Conservation (phyloP, 768 basidiomycete species). For the Zangia roseola region DNA sequence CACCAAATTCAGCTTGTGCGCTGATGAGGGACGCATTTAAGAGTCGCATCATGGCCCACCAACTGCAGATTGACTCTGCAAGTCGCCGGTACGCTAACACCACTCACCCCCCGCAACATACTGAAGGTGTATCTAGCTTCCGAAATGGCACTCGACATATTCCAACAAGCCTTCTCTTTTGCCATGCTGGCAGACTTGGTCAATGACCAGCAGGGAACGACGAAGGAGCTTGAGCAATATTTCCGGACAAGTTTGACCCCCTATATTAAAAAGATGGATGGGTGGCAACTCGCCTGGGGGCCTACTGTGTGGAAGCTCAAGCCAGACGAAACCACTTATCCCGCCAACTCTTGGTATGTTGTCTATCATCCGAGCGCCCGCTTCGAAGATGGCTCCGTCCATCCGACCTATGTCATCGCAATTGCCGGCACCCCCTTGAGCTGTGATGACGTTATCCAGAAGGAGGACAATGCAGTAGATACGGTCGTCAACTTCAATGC, state of each 20-base stretch:
- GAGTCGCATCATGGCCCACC: background rate
- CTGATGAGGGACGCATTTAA: background rate
- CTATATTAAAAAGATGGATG: background rate
- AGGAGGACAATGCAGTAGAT: slow-evolving; percentile 7
- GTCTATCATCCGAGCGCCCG: slow-evolving; percentile 6
- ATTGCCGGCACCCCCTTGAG: slow-evolving; percentile 7
- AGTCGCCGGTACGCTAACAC: background rate
- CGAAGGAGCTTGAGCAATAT: background rate
- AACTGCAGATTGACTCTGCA: background rate
- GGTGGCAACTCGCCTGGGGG: slow-evolving; percentile 15
- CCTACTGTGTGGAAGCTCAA: slow-evolving; percentile 15
- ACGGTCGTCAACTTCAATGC: slow-evolving; percentile 7
- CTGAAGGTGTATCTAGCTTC: background rate
- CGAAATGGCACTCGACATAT: background rate
- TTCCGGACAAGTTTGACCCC: background rate
- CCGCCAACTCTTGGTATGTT: slow-evolving; percentile 17
- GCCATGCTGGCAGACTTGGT: slow-evolving; percentile 41
- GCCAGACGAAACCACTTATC: slow-evolving; percentile 6
- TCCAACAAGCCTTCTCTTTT: background rate
- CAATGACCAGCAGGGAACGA: slow-evolving; percentile 58
- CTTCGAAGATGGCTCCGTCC: slow-evolving; percentile 12
- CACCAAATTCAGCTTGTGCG: background rate
- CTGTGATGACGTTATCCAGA: background rate
- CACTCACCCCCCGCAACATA: no score
- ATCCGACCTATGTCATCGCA: slow-evolving; percentile 11